phyloP scores from a whole-genome alignment of 2,329 filamentous ascomycete species.

The Phyllachora maydis region DNA sequence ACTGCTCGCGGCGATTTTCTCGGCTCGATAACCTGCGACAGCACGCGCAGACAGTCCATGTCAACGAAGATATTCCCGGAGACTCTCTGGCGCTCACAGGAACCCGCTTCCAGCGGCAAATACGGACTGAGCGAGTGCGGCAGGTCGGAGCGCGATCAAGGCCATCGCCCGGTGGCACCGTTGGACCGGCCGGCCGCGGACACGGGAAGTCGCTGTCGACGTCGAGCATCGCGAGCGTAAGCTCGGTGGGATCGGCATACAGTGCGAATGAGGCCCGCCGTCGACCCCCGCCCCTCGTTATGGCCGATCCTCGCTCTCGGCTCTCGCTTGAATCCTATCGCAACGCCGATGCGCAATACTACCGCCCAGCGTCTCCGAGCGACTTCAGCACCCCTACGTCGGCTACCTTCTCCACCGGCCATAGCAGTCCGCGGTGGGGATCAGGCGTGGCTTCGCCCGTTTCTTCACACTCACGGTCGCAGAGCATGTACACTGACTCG shows the following conservation, averaged over 20 bases:
- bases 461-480: slow-evolving; percentile 44
- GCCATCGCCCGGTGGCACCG: slow-evolving; percentile 57
- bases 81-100: slow-evolving; percentile 87
- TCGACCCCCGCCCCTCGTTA: slow-evolving; percentile 63
- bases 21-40: slow-evolving; percentile 87
- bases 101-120: slow-evolving; percentile 79
- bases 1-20: slow-evolving; percentile 84
- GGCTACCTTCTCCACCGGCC: slow-evolving; percentile 57
- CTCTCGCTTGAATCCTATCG: slow-evolving; percentile 49
- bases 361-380: slow-evolving; percentile 45
- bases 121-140: slow-evolving; percentile 67
- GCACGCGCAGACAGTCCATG: slow-evolving; percentile 92
- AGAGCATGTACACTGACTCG: slow-evolving; percentile 49
- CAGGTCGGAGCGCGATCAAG: slow-evolving; percentile 53
- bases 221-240: slow-evolving; percentile 58
- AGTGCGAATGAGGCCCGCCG: slow-evolving; percentile 48
- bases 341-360: slow-evolving; percentile 45
- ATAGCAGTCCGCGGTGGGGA: slow-evolving; percentile 57
- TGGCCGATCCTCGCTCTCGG: slow-evolving; percentile 51
- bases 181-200: slow-evolving; percentile 49
- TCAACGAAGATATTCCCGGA: slow-evolving; percentile 88
- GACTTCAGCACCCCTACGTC: slow-evolving; percentile 72
- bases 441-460: slow-evolving; percentile 52
- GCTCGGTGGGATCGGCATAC: slow-evolving; percentile 46
- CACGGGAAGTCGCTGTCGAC: slow-evolving; percentile 74